Percentiles rank a stretch among this genome's conserved stretches.
Conservation (phyloP, 1,284 basidiomycete genomes). For the Trametes polyzona region DNA sequence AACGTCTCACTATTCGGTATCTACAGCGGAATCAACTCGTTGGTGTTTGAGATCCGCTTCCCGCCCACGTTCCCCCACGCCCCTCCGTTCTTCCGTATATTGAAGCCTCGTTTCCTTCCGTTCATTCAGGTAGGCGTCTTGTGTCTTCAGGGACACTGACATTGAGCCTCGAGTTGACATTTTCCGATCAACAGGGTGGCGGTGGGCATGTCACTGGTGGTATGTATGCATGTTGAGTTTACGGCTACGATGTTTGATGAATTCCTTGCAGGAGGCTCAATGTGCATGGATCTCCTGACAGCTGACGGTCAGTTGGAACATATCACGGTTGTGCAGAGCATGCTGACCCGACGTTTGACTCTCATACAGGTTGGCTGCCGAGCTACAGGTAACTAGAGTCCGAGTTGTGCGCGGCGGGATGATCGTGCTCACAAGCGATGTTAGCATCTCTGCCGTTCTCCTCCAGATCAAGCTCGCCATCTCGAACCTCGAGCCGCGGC, state of each 20-base stretch:
- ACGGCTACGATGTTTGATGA: no score
- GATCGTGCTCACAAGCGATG: constrained; percentile 2
- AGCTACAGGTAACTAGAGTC: constrained; percentile 54
- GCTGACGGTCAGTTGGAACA: constrained; percentile 47
- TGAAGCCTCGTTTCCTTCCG: constrained; percentile 62
- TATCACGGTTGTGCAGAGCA: not conserved
- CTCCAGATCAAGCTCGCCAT: constrained; percentile 67
- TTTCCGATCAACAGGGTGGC: constrained; percentile 44
- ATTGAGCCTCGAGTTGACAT: not conserved
- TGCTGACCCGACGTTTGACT: not conserved
- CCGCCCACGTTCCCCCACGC: constrained; percentile 58
- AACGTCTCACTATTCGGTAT: not conserved
- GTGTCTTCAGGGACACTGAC: not conserved
- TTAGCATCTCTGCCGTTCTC: constrained; percentile 60
- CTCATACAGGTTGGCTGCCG: constrained; percentile 58
- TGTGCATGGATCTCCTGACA: constrained; percentile 70
- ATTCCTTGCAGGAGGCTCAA: constrained; percentile 55
- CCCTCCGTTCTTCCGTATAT: constrained; percentile 67
- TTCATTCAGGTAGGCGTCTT: constrained; percentile 48
- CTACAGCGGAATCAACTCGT: constrained; percentile 53
- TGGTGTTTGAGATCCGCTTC: constrained; percentile 68
- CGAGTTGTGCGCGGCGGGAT: no score
- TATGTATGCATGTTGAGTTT: constrained; percentile 27
- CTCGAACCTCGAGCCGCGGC: constrained; percentile 59
- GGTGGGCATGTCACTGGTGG: constrained; percentile 68